Conservation (phyloP, 2,329 filamentous ascomycete species). For the Tricladium varicosporioides region DNA sequence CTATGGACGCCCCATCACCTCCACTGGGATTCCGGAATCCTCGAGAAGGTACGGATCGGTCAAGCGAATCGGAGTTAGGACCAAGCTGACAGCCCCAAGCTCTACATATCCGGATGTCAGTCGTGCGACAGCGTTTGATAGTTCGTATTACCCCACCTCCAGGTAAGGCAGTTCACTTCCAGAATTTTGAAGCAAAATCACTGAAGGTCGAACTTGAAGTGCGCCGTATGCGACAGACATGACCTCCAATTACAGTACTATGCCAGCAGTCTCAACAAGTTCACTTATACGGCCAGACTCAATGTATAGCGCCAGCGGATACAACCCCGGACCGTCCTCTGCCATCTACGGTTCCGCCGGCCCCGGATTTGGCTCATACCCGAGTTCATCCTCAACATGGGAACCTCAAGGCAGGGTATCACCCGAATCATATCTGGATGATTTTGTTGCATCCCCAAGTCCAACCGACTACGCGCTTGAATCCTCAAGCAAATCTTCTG, state of each 20-base stretch:
- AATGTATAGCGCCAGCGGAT: constrained; percentile 31
- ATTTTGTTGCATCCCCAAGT: constrained; percentile 53
- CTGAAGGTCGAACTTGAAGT: constrained; percentile 31
- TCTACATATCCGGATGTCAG: constrained; percentile 27
- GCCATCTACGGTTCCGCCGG: constrained; percentile 31
- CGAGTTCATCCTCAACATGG: constrained; percentile 30
- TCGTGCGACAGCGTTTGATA: constrained; percentile 26
- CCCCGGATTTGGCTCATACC: constrained; percentile 30
- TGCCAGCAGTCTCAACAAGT: constrained; percentile 19
- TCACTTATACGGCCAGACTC: constrained; percentile 26
- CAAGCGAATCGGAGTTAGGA: constrained; percentile 7
- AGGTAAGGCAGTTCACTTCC: constrained; percentile 30
- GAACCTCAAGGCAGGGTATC: constrained; percentile 34
- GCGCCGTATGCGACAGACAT: constrained; percentile 27
- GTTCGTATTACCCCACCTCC: constrained; percentile 29
- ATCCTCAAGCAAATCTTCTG: constrained; percentile 42
- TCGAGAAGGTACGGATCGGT: constrained; percentile 33
- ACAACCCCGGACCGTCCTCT: constrained; percentile 29
- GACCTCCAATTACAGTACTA: constrained; percentile 29
- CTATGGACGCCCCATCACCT: constrained; percentile 24
- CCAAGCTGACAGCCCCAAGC: constrained; percentile 29
- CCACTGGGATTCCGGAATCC: constrained; percentile 25
- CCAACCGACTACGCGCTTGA: constrained; percentile 61
- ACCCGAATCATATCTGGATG: constrained; percentile 34
- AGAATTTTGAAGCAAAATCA: constrained; percentile 17